A percentile compares a stretch with the other conserved stretches of the same genome.
Evolutionary conservation across 495 filamentous ascomycete species (phyloP).

Genomic region (Pyrenula aspistea): DNA sequence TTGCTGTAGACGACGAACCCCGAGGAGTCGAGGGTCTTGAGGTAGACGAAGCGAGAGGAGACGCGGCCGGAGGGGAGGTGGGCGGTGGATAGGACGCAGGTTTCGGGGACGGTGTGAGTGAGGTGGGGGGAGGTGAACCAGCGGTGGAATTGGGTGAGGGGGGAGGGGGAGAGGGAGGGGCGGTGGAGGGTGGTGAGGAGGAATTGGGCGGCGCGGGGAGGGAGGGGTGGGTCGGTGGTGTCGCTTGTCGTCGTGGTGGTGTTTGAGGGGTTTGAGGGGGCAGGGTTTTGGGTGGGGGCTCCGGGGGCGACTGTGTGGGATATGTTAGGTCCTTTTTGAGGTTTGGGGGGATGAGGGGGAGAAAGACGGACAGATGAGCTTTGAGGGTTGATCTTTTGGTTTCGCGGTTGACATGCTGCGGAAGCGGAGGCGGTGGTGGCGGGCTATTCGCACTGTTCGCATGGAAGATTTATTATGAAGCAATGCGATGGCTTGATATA

Average conservation of each 20-base stretch:
- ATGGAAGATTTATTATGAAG: background rate
- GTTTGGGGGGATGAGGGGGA: background rate
- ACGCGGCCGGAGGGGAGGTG: constrained; percentile 75
- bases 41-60: constrained; percentile 75
- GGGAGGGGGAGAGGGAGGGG: constrained; percentile 32
- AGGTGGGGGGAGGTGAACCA: constrained; percentile 71
- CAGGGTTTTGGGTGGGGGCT: constrained; percentile 2
- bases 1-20: constrained; percentile 94
- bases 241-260: constrained; percentile 4
- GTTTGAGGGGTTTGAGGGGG: constrained; percentile 12
- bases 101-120: constrained; percentile 37
- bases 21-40: constrained; percentile 59
- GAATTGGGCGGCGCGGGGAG: constrained; percentile 35
- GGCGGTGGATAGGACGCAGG: constrained; percentile 79
- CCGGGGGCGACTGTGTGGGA: background rate
- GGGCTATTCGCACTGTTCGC: background rate
- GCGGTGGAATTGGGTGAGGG: constrained; percentile 70
- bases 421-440: background rate
- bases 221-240: constrained; percentile 11
- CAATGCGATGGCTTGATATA: background rate
- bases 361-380: background rate
- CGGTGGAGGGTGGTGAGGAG: constrained; percentile 29
- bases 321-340: background rate
- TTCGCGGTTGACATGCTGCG: background rate
- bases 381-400: background rate